Evolutionary conservation across 2,329 filamentous ascomycete genomes (phyloP).

Genomic region (Colletotrichum viniferum): DNA sequence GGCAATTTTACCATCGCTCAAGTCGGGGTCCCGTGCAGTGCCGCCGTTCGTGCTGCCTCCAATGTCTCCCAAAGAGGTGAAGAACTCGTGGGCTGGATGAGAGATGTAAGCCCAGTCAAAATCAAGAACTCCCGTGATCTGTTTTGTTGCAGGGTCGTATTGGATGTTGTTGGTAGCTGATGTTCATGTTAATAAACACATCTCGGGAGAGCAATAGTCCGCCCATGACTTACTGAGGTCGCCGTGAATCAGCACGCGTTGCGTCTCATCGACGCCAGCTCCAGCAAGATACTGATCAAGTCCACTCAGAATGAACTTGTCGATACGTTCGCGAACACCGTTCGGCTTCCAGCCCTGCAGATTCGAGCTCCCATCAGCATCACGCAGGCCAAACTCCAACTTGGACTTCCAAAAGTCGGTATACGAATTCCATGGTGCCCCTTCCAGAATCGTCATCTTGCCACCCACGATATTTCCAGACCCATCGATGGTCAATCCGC

Average conservation of each 20-base stretch:
- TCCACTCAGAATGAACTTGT: constrained; percentile 19
- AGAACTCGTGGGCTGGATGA: constrained; percentile 29
- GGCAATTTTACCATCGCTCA: constrained; percentile 19
- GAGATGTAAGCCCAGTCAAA: constrained; percentile 30
- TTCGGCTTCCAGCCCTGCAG: constrained; percentile 26
- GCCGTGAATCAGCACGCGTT: constrained; percentile 26
- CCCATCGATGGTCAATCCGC: constrained; percentile 25
- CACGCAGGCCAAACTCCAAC: constrained; percentile 5
- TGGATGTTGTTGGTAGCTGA: constrained; percentile 31
- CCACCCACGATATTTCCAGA: constrained; percentile 21
- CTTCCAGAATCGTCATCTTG: constrained; percentile 13
- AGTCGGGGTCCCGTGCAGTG: background rate
- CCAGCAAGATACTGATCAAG: constrained; percentile 10
- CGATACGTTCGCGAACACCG: constrained; percentile 18
- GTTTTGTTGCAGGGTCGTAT: constrained; percentile 23
- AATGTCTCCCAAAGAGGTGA: constrained; percentile 25
- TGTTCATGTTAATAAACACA: too few relatives aligned
- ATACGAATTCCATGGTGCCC: constrained; percentile 24
- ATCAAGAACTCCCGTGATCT: constrained; percentile 29
- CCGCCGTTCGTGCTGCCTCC: background rate
- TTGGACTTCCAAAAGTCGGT: constrained; percentile 17
- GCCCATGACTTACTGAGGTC: constrained; percentile 28
- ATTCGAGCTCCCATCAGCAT: constrained; percentile 11
- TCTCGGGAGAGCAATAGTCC: too few relatives aligned
- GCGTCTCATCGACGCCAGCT: constrained; percentile 15